A percentile compares a stretch with the other conserved stretches of the same genome.
Evolutionary conservation across 2,329 filamentous ascomycete species (phyloP).

Genomic region (Neonectria faginata): DNA sequence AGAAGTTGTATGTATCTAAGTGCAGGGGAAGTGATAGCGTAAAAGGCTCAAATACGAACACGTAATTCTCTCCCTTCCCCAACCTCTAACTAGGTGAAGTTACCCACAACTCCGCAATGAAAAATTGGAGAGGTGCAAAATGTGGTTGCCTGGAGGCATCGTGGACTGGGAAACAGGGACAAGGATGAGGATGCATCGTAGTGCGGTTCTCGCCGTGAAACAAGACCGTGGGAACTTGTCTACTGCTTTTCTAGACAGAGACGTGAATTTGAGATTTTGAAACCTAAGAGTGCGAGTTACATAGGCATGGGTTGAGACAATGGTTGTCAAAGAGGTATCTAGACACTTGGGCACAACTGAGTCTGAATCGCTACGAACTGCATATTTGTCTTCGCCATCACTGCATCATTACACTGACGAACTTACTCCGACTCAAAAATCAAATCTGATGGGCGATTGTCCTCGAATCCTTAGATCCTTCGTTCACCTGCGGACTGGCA

Average conservation of each 20-base stretch:
- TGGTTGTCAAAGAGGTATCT: neutral
- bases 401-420: neutral
- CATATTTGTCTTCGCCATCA: neutral
- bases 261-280: neutral
- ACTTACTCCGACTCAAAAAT: conserved; percentile 9
- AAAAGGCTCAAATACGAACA: neutral
- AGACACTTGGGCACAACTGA: neutral
- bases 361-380: neutral
- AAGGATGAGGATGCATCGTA: conserved; percentile 25
- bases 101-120: conserved; percentile 26
- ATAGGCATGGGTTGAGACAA: too few relatives aligned
- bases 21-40: neutral
- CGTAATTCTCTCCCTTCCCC: conserved; percentile 6
- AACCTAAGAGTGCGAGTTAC: neutral
- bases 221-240: conserved; percentile 1
- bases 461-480: conserved; percentile 6
- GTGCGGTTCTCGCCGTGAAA: conserved; percentile 28
- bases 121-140: conserved; percentile 20
- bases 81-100: neutral
- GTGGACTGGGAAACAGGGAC: neutral
- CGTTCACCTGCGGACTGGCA: neutral
- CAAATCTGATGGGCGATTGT: conserved; percentile 8
- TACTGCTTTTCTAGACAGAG: neutral
- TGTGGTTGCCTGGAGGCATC: conserved; percentile 30
- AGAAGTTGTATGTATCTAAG: neutral